Conservation (phyloP, 2,329 filamentous ascomycete genomes). For the Microsporum canis region DNA sequence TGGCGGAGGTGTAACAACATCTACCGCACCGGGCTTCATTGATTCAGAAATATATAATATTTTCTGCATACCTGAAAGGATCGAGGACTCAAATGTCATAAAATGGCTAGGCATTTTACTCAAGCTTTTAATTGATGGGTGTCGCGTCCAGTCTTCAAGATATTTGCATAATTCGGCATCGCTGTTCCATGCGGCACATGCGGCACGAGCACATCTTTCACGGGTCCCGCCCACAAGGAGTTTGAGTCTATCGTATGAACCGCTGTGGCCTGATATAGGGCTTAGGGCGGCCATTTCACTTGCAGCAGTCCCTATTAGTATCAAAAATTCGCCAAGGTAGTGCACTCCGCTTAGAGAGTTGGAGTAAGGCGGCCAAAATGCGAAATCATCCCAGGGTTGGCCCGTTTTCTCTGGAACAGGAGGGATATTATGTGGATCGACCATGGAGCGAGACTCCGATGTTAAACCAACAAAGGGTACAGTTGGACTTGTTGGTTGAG, state of each 20-base stretch:
- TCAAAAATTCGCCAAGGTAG: conserved; percentile 72
- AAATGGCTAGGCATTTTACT: conserved; percentile 87
- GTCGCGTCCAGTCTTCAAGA: conserved; percentile 86
- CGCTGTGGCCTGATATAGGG: conserved; percentile 47
- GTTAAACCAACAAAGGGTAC: conserved; percentile 50
- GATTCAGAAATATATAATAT: conserved; percentile 88
- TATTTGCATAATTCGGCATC: conserved; percentile 88
- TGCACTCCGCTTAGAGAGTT: conserved; percentile 88
- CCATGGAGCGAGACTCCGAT: conserved; percentile 63
- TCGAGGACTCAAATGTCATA: conserved; percentile 67
- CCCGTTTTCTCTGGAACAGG: conserved; percentile 65
- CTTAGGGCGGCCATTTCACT: conserved; percentile 71
- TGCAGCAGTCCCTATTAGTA: conserved; percentile 73
- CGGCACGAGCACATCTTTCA: conserved; percentile 72
- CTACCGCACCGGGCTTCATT: conserved; percentile 57
- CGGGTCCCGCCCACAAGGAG: conserved; percentile 64
- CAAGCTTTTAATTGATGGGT: conserved; percentile 68
- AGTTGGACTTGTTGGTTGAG: conserved; percentile 53
- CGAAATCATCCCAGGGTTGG: conserved; percentile 83
- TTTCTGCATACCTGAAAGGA: conserved; percentile 83
- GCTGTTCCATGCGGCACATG: conserved; percentile 83
- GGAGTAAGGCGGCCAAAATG: conserved; percentile 89
- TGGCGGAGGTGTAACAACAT: conserved; percentile 75
- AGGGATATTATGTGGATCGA: conserved; percentile 67
- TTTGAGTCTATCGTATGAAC: conserved; percentile 60